Percentiles rank a stretch among this genome's conserved stretches.
Evolutionary conservation across 768 basidiomycete genomes (phyloP).

Genomic region (Mycena venus): DNA sequence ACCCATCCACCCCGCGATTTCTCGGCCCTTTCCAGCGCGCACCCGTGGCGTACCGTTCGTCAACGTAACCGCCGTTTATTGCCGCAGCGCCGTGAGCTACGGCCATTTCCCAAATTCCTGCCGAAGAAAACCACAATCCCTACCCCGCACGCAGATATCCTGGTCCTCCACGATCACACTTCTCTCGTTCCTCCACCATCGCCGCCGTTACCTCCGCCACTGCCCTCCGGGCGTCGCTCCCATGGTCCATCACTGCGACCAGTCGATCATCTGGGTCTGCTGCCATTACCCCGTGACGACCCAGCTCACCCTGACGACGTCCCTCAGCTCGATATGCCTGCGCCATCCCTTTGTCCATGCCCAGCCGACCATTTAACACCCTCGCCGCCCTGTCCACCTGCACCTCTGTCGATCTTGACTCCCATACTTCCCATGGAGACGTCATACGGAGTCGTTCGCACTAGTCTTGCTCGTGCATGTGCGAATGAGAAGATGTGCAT

Average conservation of each 20-base stretch:
- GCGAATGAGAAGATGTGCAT: background rate
- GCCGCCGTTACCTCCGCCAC: background rate
- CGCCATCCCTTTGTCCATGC: background rate
- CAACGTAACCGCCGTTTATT: background rate
- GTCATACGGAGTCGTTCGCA: background rate
- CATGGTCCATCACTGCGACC: background rate
- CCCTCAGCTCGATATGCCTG: background rate
- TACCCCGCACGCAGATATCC: background rate
- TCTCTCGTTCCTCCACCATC: background rate
- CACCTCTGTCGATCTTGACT: background rate
- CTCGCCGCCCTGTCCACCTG: background rate
- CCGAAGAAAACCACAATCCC: background rate
- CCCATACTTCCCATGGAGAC: background rate
- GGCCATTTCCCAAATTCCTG: background rate
- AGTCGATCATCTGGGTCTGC: background rate
- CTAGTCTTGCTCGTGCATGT: background rate
- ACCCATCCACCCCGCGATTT: background rate
- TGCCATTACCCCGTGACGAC: background rate
- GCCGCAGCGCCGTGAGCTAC: background rate
- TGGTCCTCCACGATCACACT: background rate
- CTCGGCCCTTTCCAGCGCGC: background rate
- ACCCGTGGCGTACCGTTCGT: background rate
- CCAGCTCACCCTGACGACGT: background rate
- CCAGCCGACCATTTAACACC: background rate
- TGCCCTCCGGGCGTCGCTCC: background rate